Conservation (phyloP, 352 stramenopile species). For the Phytophthora agathidicida region DNA sequence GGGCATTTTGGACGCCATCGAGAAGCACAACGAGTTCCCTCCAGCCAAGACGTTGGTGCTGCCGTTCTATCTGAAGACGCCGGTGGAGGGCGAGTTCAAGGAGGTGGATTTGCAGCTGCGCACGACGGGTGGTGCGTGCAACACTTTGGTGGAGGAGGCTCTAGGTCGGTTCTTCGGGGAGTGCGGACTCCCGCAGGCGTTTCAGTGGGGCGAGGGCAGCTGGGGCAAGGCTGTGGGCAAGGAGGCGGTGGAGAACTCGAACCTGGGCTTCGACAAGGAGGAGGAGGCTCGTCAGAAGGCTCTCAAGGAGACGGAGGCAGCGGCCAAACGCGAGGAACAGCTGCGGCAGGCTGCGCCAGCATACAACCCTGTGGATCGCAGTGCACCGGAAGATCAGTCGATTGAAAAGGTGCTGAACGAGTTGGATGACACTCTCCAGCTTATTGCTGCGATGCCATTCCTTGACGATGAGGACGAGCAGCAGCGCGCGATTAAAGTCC, state of each 20-base stretch:
- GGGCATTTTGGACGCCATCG: constrained; percentile 80
- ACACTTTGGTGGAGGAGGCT: constrained; percentile 78
- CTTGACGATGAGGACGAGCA: constrained; percentile 74
- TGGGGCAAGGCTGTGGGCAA: constrained; percentile 76
- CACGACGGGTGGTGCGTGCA: constrained; percentile 77
- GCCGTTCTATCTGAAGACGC: constrained; percentile 77
- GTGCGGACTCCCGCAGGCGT: constrained; percentile 62
- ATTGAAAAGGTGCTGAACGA: constrained; percentile 61
- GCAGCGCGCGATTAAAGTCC: constrained; percentile 44
- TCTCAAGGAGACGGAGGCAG: constrained; percentile 41
- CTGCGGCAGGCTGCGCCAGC: constrained; percentile 46
- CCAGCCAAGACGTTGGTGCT: constrained; percentile 71
- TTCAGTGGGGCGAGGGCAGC: constrained; percentile 76
- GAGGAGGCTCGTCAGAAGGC: constrained; percentile 48
- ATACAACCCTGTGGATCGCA: constrained; percentile 59
- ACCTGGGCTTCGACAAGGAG: constrained; percentile 69
- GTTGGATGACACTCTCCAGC: constrained; percentile 69
- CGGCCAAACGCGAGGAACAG: constrained; percentile 43
- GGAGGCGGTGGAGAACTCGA: constrained; percentile 63
- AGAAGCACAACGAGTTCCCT: constrained; percentile 81
- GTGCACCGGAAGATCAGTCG: constrained; percentile 43
- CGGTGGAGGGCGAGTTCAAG: constrained; percentile 71
- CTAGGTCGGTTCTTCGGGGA: constrained; percentile 74
- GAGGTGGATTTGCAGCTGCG: constrained; percentile 67
- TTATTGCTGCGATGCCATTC: constrained; percentile 72